Base-by-base conservation (phyloP, 768 basidiomycete genomes). In the Termitomyces sp. region DNA sequence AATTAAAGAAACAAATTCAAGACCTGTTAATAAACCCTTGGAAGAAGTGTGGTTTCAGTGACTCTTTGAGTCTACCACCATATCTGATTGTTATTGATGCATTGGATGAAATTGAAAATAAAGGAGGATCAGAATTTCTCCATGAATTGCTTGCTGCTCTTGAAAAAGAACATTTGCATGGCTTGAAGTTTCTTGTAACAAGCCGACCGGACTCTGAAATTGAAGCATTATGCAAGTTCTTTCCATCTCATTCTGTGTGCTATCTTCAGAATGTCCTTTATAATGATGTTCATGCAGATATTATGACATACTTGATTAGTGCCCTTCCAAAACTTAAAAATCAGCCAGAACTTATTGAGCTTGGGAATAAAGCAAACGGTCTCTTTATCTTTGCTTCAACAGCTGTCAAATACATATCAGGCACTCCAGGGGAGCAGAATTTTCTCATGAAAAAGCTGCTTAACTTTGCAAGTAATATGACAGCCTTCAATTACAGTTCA, bases 201-300 rank as follows among this genome's bases (percentile, higher is more conserved):
- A 23, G 23, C 23, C 23, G 23, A 23, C 23, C 23, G 2, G 23
- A 23, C 23, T 23, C 23, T 23, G 2, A 23, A 23, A 1, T 23
- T 23, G 23, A 23, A 23, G 23, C 23, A 23, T 23, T 2, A 23
- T 23, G 23, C 23, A 23, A 23, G 16, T 55, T 57, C 23, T 65
- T 67, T 16, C 28, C 65, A 33, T 35, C 49, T 16, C 61, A 64
- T 14, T 62, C 67, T 6, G 64, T 69, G 55, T 57, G 44, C 18
- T 23, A 48, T 13, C 57, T 65, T 13, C 41, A 61, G 14, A 2
- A 23, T 23, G 2, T 23, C 23, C 2, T 2, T 23, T 2, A 23
- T 23, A 23, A 23, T 1, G 23, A 52, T 7, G 51, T 28, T 52
- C 23, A 52, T 35, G 28, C 47, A 40, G 51, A 52, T 14, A 40